Percentiles rank a stretch among this genome's conserved stretches.
These are phyloP conservation scores for Penicillium odoratum DNA, from an alignment of 495 filamentous ascomycete species.

Conservation along the genomic window DNA sequence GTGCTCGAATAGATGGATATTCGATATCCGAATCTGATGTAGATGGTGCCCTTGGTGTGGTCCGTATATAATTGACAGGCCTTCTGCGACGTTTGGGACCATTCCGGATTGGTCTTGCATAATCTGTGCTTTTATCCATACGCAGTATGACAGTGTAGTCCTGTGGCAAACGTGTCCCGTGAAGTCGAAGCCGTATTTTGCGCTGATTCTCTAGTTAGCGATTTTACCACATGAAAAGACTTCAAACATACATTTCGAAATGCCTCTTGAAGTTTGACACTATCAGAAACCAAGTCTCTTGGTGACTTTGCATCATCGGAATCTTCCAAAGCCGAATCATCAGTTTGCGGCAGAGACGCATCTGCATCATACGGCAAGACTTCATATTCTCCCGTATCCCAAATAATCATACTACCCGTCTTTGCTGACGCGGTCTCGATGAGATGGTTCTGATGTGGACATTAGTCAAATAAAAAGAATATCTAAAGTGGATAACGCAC, in stretches of 20 bases:
- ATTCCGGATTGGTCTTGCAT: constrained; percentile 23
- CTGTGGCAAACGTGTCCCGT: constrained; percentile 57
- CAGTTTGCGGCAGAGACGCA: constrained; percentile 39
- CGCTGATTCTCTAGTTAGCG: constrained; percentile 25
- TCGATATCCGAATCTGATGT: constrained; percentile 22
- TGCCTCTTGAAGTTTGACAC: constrained; percentile 51
- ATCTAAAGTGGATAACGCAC: constrained; percentile 35
- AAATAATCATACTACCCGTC: constrained; percentile 66
- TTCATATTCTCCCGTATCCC: constrained; percentile 68
- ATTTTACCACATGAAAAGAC: not conserved
- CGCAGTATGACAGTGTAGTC: constrained; percentile 61
- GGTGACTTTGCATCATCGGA: constrained; percentile 15
- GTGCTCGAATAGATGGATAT: not conserved
- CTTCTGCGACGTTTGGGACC: constrained; percentile 33
- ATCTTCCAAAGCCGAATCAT: constrained; percentile 40
- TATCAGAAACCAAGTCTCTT: constrained; percentile 40
- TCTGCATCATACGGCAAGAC: constrained; percentile 47
- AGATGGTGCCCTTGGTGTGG: constrained; percentile 13
- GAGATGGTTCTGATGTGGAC: constrained; percentile 56
- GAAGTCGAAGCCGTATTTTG: constrained; percentile 62
- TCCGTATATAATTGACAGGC: not conserved
- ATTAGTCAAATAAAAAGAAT: not conserved
- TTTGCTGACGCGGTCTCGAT: constrained; percentile 60
- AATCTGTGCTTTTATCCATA: constrained; percentile 50
- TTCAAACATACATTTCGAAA: constrained; percentile 47